These are phyloP conservation scores for Podila verticillata DNA, from an alignment of 192 early-diverging fungal species.

Conservation along the genomic window DNA sequence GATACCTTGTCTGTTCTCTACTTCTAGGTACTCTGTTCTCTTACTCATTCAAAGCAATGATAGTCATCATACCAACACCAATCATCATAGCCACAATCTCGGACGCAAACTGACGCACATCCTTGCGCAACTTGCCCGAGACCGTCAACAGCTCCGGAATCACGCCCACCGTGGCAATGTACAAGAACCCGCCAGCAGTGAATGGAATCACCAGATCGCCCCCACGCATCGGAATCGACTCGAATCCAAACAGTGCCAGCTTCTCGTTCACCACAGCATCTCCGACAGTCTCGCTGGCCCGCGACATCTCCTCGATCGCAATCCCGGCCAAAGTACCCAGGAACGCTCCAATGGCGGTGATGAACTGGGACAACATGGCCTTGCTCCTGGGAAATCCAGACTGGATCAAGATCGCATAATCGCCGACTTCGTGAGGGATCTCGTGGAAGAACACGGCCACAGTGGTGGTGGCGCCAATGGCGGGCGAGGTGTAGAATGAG, in stretches of 20 bases:
- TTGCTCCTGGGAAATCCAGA: conserved; percentile 78
- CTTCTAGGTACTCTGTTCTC: neutral
- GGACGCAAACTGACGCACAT: conserved; percentile 57
- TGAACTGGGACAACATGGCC: conserved; percentile 82
- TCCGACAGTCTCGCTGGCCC: neutral
- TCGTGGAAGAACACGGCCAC: conserved; percentile 91
- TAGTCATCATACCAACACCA: conserved; percentile 79
- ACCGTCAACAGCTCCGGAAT: conserved; percentile 82
- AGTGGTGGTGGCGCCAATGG: conserved; percentile 84
- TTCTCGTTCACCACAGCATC: conserved; percentile 1
- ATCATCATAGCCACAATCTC: conserved; percentile 79
- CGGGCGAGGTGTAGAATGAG: conserved; percentile 84
- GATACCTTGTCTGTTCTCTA: neutral
- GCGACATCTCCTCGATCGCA: conserved; percentile 73
- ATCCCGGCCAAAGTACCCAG: conserved; percentile 81
- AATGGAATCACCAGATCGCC: conserved; percentile 88
- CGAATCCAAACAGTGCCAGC: conserved; percentile 49
- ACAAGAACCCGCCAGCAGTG: conserved; percentile 88
- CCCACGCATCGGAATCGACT: conserved; percentile 69
- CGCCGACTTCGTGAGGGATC: conserved; percentile 90
- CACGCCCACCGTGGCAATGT: conserved; percentile 87
- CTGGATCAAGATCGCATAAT: conserved; percentile 88
- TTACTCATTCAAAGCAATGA: conserved; percentile 78
- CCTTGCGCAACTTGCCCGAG: conserved; percentile 62
- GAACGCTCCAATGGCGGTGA: conserved; percentile 84